phyloP scores from a whole-genome alignment of 495 filamentous ascomycete species.

The Aspergillus indologenus region DNA sequence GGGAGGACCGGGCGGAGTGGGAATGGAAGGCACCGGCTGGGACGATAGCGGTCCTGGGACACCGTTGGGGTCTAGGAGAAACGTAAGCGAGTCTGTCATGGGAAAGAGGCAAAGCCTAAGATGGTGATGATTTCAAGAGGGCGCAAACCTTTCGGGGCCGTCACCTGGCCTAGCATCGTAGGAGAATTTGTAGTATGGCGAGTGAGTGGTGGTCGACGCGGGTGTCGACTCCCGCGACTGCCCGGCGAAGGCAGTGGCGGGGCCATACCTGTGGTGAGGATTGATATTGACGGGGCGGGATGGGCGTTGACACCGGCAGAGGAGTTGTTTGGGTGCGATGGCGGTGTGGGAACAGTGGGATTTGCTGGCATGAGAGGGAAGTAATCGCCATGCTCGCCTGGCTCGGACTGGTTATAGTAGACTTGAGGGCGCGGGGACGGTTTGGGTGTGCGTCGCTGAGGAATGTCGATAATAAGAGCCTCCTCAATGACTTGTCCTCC shows the following conservation, averaged over 20 bases:
- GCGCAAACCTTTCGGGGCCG: constrained; percentile 29
- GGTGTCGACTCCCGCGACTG: constrained; percentile 46
- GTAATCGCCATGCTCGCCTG: constrained; percentile 79
- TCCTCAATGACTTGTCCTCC: constrained; percentile 88
- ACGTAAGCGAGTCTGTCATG: constrained; percentile 15
- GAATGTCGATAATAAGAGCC: constrained; percentile 87
- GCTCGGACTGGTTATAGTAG: constrained; percentile 61
- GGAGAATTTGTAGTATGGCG: constrained; percentile 83
- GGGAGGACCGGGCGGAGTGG: constrained; percentile 37
- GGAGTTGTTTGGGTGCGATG: constrained; percentile 40
- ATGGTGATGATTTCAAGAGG: not conserved
- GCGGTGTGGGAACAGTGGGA: constrained; percentile 34
- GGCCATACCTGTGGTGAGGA: constrained; percentile 74
- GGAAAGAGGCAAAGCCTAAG: not conserved
- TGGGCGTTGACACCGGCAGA: constrained; percentile 26
- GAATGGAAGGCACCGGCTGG: constrained; percentile 30
- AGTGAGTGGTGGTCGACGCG: constrained; percentile 41
- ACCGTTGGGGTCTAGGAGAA: constrained; percentile 26
- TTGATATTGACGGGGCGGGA: constrained; percentile 60
- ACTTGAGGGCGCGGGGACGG: constrained; percentile 64
- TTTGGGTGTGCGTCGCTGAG: constrained; percentile 75
- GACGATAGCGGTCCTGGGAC: constrained; percentile 25
- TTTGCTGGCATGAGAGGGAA: constrained; percentile 78
- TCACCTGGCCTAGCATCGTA: constrained; percentile 51
- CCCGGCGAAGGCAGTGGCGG: constrained; percentile 85